Evolutionary conservation across 2,329 filamentous ascomycete genomes (phyloP), one percentile per base, ranked within the genome.

Genomic region (Incumbomyces lentus): DNA sequence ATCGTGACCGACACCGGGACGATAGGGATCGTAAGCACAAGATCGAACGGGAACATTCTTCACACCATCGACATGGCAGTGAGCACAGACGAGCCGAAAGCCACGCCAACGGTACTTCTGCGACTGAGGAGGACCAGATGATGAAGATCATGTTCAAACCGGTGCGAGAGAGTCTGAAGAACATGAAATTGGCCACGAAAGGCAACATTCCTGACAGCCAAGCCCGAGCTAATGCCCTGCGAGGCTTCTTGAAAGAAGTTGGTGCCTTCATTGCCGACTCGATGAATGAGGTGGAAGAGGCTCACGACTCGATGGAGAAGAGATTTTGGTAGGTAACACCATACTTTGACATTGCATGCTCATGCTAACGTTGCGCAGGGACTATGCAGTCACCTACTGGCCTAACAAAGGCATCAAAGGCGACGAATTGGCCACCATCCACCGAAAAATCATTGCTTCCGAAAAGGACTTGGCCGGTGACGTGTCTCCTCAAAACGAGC

Each of bases 321-420:
- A 65, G 67, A 44, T 59, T 71, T 44, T 71, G 68, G 68, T 70
- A 63, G 55, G 64, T 62, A 36, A 16, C 6, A 22, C 44, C 30
- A 26, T 38, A 12, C 35, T 32, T 35, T 6, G 38, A 36, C 29
- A 22, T 11, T 30, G n/a, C 41, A 11, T 13, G 42, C 33, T 40
- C 49, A 34, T 51, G 44, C 58, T 65, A 50, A 67, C 52, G 16
- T 13, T 46, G 33, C 37, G 30, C 13, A 71, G 68, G 68, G 63
- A 67, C 46, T 68, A 68, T 51, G 68, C 69, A 40, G 64, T 65
- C 14, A 63, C 64, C 18, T 68, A 70, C 51, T 71, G 68, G 67
- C 67, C 68, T 13, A 69, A 70, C 55, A 67, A 68, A 53, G 67
- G 68, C 37, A 58, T 58, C 39, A 47, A 52, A 42, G 54, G 52